Percentiles rank a stretch among this genome's conserved stretches.
phyloP scores from a whole-genome alignment of 2,329 filamentous ascomycete genomes.

The Ascochyta koolunga region DNA sequence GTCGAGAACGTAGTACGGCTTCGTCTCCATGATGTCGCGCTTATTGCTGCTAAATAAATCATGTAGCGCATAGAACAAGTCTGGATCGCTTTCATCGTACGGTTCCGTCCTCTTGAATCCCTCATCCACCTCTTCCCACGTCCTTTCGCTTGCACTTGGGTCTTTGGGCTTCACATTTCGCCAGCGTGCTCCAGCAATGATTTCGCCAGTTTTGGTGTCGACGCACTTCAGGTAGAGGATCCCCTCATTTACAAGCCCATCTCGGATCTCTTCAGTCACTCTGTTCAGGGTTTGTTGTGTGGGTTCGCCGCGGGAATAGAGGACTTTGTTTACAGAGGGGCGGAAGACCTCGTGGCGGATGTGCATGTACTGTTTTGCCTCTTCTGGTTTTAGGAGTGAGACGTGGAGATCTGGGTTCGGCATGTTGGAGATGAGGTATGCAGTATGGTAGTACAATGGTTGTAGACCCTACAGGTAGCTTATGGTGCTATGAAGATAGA shows the following conservation, averaged over 20 bases:
- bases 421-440: conserved; percentile 15
- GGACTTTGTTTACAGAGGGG: conserved; percentile 41
- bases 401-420: conserved; percentile 32
- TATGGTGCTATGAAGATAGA: background rate
- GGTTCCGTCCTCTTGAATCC: conserved; percentile 27
- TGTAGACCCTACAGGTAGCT: background rate
- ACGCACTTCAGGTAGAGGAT: conserved; percentile 39
- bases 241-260: conserved; percentile 33
- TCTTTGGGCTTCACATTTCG: conserved; percentile 28
- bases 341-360: conserved; percentile 42
- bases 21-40: conserved; percentile 27
- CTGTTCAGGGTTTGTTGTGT: conserved; percentile 32
- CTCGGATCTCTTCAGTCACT: conserved; percentile 28
- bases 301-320: conserved; percentile 39
- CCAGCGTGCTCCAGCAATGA: conserved; percentile 42
- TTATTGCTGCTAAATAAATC: conserved; percentile 33
- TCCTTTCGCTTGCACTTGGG: conserved; percentile 23
- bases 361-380: conserved; percentile 38
- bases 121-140: conserved; percentile 38
- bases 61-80: conserved; percentile 28
- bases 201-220: conserved; percentile 31
- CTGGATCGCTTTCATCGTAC: conserved; percentile 38
- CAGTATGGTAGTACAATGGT: background rate
- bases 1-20: conserved; percentile 38
- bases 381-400: conserved; percentile 34